Evolutionary conservation across 805 yeast species (phyloP), one percentile per base, ranked within the genome.

Genomic region (Kockiozyma suomiensis): DNA sequence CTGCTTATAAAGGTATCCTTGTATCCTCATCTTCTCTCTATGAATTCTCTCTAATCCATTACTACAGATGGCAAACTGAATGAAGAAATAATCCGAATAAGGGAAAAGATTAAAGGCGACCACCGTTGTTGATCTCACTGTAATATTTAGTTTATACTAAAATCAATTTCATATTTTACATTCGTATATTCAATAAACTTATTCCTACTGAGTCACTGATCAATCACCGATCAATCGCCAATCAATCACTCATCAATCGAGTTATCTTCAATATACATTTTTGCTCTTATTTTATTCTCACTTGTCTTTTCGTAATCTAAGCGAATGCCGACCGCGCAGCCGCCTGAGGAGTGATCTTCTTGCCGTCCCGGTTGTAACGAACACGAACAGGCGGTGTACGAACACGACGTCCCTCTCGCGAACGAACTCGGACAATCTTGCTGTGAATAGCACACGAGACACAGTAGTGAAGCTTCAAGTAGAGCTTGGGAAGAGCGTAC

Each of bases 391-490:
- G 99, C 71, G 99, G 98, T 81, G 98, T 77, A 87, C 99, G 92
- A 83, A 88, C 81, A 83, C 94, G 93, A 87, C 99, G 94, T 85
- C 92, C 96, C 74, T 87, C 84, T 85, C 98, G 89, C 71, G 98
- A 94, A 87, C 99, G 94, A 74, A 94, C 99, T 85, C 99, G 94
- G 78, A 94, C 99, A 76, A 94, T 89, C 90, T 97, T 94, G 82
- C 97, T 96, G 87, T 94, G 99, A 75, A 94, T 93, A 75, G 99
- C 99, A 84, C 99, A 94, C 69, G 99, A 94, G 75, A 94, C 94
- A 88, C 99, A 94, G 94, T 94, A 94, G 87, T 93, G 97, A 81
- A 93, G 86, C 86, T 94, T 94, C 90, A 94, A 89, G 96, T 93
- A 94, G 78, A 94, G 88, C 88, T 94, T 94, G 83, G 99, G 99